Evolutionary conservation across 108 stramenopile genomes (phyloP).

Genomic region (Stephanodiscus triporus): DNA sequence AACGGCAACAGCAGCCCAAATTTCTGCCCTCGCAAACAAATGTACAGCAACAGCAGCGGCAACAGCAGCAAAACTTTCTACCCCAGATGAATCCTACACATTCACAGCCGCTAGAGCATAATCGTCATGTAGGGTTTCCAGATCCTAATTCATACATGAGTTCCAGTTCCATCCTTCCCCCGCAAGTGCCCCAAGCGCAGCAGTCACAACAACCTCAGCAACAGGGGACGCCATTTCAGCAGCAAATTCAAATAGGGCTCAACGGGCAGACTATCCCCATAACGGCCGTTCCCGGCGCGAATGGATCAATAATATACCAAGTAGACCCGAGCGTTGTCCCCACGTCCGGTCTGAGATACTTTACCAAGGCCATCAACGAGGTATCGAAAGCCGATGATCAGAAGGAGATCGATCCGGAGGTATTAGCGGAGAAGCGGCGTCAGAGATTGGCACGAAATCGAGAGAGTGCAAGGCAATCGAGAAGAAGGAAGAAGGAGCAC

Average conservation of each 20-base stretch:
- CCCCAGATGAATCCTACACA: constrained; percentile 19
- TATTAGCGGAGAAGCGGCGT: constrained; percentile 75
- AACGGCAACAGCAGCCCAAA: not conserved
- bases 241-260: constrained; percentile 36
- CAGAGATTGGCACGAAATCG: constrained; percentile 83
- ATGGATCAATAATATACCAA: constrained; percentile 42
- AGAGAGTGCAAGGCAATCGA: constrained; percentile 81
- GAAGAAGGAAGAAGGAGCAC: constrained; percentile 83
- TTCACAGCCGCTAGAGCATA: constrained; percentile 10
- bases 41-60: constrained; percentile 1
- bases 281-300: constrained; percentile 28
- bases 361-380: constrained; percentile 50
- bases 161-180: constrained; percentile 5
- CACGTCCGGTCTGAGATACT: constrained; percentile 35
- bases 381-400: constrained; percentile 41
- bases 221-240: constrained; percentile 8
- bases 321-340: constrained; percentile 42
- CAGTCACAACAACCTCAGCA: constrained; percentile 21
- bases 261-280: constrained; percentile 46
- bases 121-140: constrained; percentile 18
- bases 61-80: constrained; percentile 14
- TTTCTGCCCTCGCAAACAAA: not conserved
- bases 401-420: constrained; percentile 42
- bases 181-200: constrained; percentile 25
- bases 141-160: constrained; percentile 13